Base-by-base conservation (phyloP, 108 stramenopile species). In the Discostella pseudostelligera region DNA sequence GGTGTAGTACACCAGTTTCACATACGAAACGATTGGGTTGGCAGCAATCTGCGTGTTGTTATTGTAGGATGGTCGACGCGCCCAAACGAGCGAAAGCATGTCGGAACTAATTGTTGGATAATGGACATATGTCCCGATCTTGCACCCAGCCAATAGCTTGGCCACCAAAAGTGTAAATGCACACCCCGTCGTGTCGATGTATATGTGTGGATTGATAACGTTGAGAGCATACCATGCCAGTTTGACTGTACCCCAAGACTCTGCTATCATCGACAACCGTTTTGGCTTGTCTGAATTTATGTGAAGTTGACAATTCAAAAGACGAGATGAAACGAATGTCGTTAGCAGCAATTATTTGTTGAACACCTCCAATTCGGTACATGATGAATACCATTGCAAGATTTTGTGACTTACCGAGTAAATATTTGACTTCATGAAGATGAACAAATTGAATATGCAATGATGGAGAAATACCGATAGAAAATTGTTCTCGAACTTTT, bases 101-200 rank as follows among this genome's bases (percentile, higher is more conserved):
- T 99, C 99, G n/a, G 88, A 88, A 49, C 87, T 89, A 48, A 98
- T 95, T 8, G 97, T 98, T 4, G 99, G 97, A 82, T 99, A 99
- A 75, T 99, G 99, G 10, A 96, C 95, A 81, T 99, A 99, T 17
- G 96, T 81, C 19, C 83, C 78, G 28, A 97, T 79, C 46, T 62
- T 68, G 39, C 84, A 84, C 9, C 82, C 79, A 2, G 82, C 76
- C 16, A 88, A 61, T 1, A 88, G 2, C 61, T 72, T 76, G 0
- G 95, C 94, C 21, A 97, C 82, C 3, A 89, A 65, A 76, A 83
- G 96, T 0, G 95, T 91, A 83, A 98, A 99, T 20, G 97, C 96
- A 56, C 81, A 95, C 13, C 98, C 98, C 0, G 95, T 98, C 9
- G 97, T 98, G 62, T 98, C 98, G 21, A 97, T 56, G 69, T 94